A percentile compares a stretch with the other conserved stretches of the same genome.
phyloP scores from a whole-genome alignment of 164 flowering plant genomes.

The Echeveria elegans region DNA sequence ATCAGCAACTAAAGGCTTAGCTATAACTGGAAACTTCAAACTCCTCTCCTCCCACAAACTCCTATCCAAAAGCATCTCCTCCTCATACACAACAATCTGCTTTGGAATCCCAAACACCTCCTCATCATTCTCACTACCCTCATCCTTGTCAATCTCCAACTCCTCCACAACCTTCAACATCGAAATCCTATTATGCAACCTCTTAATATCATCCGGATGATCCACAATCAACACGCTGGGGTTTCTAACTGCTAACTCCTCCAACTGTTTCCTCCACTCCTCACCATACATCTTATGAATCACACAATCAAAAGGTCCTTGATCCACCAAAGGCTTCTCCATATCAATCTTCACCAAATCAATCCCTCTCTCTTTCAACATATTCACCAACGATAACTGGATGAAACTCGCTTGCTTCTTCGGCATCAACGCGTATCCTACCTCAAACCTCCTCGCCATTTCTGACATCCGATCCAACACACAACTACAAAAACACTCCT shows the following conservation, averaged over 20 bases:
- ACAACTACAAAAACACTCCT: too few relatives aligned
- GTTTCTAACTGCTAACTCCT: slow-evolving; percentile 17
- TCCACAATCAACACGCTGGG: slow-evolving; percentile 34
- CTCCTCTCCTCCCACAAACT: slow-evolving; percentile 26
- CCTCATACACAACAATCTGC: slow-evolving; percentile 51
- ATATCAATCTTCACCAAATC: slow-evolving; percentile 39
- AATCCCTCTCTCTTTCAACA: slow-evolving; percentile 26
- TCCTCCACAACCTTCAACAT: slow-evolving; percentile 82
- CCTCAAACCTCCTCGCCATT: slow-evolving; percentile 17
- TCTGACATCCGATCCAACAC: background rate
- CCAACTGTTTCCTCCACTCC: slow-evolving; percentile 42
- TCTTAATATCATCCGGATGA: slow-evolving; percentile 36
- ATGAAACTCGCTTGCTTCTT: slow-evolving; percentile 51
- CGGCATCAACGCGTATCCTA: slow-evolving; percentile 50
- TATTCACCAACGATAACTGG: slow-evolving; percentile 22
- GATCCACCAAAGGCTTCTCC: slow-evolving; percentile 31
- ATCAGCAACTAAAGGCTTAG: slow-evolving; percentile 80
- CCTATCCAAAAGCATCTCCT: slow-evolving; percentile 24
- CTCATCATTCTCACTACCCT: slow-evolving; percentile 12
- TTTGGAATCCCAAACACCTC: slow-evolving; percentile 62
- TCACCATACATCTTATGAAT: slow-evolving; percentile 49
- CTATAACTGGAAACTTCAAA: slow-evolving; percentile 63
- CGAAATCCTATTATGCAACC: slow-evolving; percentile 66
- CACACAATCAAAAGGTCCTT: slow-evolving; percentile 57
- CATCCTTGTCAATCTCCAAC: slow-evolving; percentile 19